These are phyloP conservation scores for Phanerochaete sordida DNA, from an alignment of 768 basidiomycete species.

Conservation along the genomic window DNA sequence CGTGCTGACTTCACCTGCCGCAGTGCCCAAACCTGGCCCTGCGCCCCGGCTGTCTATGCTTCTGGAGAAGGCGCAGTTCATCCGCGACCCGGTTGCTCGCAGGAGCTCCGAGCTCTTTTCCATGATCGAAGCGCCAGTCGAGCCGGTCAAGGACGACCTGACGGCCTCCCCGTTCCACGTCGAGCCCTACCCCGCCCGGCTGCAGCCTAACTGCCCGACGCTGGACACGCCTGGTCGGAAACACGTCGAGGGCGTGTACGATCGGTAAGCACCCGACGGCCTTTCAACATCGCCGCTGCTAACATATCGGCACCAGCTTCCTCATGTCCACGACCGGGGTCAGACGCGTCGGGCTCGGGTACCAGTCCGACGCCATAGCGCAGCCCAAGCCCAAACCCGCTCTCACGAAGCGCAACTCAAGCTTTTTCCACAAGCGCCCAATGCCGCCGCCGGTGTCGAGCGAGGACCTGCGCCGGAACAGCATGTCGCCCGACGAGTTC, in stretches of 20 bases:
- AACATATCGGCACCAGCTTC: constrained; percentile 32
- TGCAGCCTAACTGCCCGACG: constrained; percentile 26
- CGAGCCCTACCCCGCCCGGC: constrained; percentile 58
- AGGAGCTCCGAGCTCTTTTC: constrained; percentile 9
- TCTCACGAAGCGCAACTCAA: constrained; percentile 34
- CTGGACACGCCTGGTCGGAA: constrained; percentile 52
- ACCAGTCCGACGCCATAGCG: constrained; percentile 63
- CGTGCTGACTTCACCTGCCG: constrained; percentile 2
- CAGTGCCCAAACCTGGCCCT: constrained; percentile 26
- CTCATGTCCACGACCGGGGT: constrained; percentile 80
- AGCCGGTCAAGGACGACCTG: constrained; percentile 44
- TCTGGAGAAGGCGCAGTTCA: no score
- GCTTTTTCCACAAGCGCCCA: constrained; percentile 46
- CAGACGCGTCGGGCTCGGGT: constrained; percentile 76
- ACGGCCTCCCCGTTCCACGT: constrained; percentile 61
- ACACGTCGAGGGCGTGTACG: constrained; percentile 72
- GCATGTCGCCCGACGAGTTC: constrained; percentile 59
- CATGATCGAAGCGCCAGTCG: constrained; percentile 5
- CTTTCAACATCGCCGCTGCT: no score
- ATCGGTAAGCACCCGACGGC: constrained; percentile 48
- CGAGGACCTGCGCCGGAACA: constrained; percentile 46
- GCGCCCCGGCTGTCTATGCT: constrained; percentile 64
- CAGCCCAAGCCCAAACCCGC: constrained; percentile 25
- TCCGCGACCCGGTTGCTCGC: constrained; percentile 40
- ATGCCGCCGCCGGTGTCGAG: constrained; percentile 77